These are phyloP conservation scores for Globisporangium iwayamae DNA, from an alignment of 352 stramenopile species.

Conservation along the genomic window DNA sequence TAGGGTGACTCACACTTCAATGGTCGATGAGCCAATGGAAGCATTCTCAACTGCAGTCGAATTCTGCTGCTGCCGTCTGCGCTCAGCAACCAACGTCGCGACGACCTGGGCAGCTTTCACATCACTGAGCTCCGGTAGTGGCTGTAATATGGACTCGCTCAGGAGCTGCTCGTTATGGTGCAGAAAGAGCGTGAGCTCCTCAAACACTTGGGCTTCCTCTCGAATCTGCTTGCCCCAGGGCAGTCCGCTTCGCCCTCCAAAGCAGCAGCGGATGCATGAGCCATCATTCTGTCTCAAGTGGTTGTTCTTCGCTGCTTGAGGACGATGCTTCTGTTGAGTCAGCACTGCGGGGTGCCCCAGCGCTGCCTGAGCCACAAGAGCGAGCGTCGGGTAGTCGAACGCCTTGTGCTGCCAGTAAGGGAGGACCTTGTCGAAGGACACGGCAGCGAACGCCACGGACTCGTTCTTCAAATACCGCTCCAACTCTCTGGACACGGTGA, in stretches of 20 bases:
- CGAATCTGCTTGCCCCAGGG: conserved; percentile 3
- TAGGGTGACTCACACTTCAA: neutral
- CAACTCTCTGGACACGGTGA: conserved; percentile 12
- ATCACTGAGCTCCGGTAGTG: conserved; percentile 3
- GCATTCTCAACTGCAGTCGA: neutral
- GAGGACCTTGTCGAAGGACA: conserved; percentile 20
- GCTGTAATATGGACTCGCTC: neutral
- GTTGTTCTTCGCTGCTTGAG: neutral
- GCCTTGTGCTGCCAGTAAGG: conserved; percentile 23
- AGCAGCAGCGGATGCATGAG: conserved; percentile 8
- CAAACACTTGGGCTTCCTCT: conserved; percentile 7
- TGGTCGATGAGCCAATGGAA: neutral
- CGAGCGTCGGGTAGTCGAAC: conserved; percentile 23
- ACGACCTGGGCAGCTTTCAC: neutral
- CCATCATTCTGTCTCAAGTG: neutral
- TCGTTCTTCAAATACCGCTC: conserved; percentile 23
- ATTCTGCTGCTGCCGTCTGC: conserved; percentile 6
- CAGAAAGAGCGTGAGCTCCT: conserved; percentile 12
- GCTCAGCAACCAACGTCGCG: neutral
- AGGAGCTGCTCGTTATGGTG: conserved; percentile 10
- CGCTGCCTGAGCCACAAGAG: conserved; percentile 9
- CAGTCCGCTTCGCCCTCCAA: conserved; percentile 5
- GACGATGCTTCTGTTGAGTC: neutral
- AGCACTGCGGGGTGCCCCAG: conserved; percentile 9
- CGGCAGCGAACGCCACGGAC: conserved; percentile 13